Conservation (phyloP, 1,284 basidiomycete species). For the Somion occarium region DNA sequence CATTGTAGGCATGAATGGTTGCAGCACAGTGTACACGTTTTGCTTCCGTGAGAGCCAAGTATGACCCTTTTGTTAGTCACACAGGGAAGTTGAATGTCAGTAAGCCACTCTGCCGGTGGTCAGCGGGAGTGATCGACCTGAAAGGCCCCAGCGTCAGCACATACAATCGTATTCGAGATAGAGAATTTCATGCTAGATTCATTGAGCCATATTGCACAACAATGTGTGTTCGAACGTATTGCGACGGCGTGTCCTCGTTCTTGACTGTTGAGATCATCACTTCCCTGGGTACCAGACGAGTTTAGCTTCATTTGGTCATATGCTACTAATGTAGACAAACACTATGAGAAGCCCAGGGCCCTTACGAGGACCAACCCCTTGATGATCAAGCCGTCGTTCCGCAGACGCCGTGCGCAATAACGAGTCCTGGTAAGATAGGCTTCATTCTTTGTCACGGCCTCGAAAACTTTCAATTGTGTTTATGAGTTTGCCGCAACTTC, state of each 20-base stretch:
- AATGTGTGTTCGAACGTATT: neutral
- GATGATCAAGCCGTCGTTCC: slow-evolving; percentile 8
- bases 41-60: neutral
- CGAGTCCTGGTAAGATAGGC: neutral
- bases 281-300: neutral
- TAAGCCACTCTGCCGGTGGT: neutral
- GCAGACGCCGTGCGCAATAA: neutral
- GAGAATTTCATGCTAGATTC: neutral
- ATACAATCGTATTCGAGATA: neutral
- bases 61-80: neutral
- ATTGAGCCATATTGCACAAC: neutral
- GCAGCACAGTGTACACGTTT: neutral
- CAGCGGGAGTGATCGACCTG: neutral
- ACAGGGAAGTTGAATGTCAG: neutral
- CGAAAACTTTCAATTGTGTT: slow-evolving; percentile 1
- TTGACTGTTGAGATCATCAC: neutral
- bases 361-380: slow-evolving; percentile 2
- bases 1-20: neutral
- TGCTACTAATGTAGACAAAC: neutral
- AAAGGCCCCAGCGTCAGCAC: neutral
- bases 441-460: neutral
- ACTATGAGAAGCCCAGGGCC: neutral
- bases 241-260: neutral
- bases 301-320: slow-evolving; percentile 3
- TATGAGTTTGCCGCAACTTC: neutral